phyloP scores from a whole-genome alignment of 331 rosid genomes.

The Pyrus hybrid region DNA sequence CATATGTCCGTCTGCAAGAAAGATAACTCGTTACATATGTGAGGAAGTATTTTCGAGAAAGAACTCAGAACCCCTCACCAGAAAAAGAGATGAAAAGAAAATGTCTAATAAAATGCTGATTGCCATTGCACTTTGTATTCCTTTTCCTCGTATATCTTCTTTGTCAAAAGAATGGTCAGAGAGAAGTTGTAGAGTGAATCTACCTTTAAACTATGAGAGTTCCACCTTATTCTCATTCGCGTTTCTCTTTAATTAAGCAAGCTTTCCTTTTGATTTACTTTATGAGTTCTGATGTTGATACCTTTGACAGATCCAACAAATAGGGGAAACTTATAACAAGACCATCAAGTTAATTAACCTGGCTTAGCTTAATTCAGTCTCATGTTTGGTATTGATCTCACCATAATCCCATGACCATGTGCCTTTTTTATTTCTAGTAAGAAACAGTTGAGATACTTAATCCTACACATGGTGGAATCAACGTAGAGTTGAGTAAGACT shows the following conservation, averaged over 20 bases:
- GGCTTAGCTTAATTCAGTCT: no score
- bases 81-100: neutral
- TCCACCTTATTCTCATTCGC: neutral
- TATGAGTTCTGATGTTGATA: neutral
- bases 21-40: no score
- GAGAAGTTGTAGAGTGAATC: conserved; percentile 6
- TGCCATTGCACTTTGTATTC: neutral
- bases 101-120: neutral
- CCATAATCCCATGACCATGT: no score
- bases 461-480: no score
- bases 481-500: no score
- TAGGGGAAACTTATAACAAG: no score
- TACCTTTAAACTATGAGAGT: neutral
- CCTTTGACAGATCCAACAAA: neutral
- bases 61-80: neutral
- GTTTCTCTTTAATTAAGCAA: neutral
- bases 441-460: no score
- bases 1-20: no score
- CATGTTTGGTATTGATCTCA: no score
- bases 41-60: neutral
- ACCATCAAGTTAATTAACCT: no score
- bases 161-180: conserved; percentile 9
- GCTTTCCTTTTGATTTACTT: conserved; percentile 2
- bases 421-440: no score
- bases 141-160: neutral